These are phyloP conservation scores for Neurospora sp. DNA, from an alignment of 495 filamentous ascomycete genomes.

Conservation along the genomic window DNA sequence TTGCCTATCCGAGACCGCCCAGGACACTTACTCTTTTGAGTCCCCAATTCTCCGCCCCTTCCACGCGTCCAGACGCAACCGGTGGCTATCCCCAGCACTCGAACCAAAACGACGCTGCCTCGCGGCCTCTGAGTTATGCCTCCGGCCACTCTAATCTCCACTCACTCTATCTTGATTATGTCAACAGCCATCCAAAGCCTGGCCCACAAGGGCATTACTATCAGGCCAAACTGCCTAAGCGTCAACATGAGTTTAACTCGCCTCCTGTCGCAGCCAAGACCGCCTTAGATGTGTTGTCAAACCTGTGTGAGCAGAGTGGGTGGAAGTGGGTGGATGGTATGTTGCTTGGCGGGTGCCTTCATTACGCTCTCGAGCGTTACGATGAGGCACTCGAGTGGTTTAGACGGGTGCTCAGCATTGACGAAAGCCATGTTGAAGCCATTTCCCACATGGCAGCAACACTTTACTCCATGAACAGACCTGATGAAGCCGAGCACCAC, in stretches of 20 bases:
- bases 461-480: constrained; percentile 69
- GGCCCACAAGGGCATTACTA: constrained; percentile 8
- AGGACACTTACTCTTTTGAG: constrained; percentile 13
- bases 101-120: constrained; percentile 14
- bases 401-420: constrained; percentile 68
- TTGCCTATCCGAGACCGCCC: constrained; percentile 40
- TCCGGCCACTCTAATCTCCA: not conserved
- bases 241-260: constrained; percentile 14
- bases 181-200: constrained; percentile 1
- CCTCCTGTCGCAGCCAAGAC: constrained; percentile 46
- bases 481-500: constrained; percentile 74
- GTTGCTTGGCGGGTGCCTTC: constrained; percentile 82
- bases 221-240: constrained; percentile 6
- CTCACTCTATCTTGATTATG: not conserved
- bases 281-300: constrained; percentile 70
- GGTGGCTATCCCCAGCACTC: constrained; percentile 13
- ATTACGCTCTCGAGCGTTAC: constrained; percentile 86
- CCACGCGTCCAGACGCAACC: constrained; percentile 4
- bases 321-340: constrained; percentile 97
- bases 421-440: constrained; percentile 87
- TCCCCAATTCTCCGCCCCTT: not conserved
- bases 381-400: constrained; percentile 85
- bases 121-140: constrained; percentile 4
- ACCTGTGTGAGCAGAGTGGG: constrained; percentile 72
- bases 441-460: constrained; percentile 90